Evolutionary conservation across 305 asterid species (phyloP), one percentile per base, ranked within the genome.

Genomic region (Fraxinus angustifolia): DNA sequence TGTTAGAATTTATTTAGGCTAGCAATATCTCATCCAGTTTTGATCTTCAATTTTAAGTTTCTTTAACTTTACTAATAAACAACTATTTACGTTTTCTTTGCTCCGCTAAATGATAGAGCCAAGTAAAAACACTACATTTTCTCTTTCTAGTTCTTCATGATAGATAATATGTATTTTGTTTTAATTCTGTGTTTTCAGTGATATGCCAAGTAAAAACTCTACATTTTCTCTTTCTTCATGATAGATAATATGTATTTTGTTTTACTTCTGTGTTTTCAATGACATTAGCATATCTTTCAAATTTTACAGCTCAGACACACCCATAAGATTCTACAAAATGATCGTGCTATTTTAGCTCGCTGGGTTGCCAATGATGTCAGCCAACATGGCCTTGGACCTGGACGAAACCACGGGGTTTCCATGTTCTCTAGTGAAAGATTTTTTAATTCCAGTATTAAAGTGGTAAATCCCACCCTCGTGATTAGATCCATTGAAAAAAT

Each of bases 271-370:
- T 83, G 73, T 62, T 36, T 50, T 76, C 31, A 42, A 23, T 75
- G 75, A 68, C 53, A 72, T 40, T 71, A 19, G 23, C 36, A 31
- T 75, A 58, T 80, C 82, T 70, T 82, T 87, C 26, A 30, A 65
- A 4, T 1, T 70, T 79, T 85, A 68, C 99, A 96, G 99, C 78
- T 96, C 68, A 88, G 85, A 50, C 88, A 77, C 84, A 80, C 91
- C 78, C 87, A 89, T 23, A 88, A 82, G 72, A 79, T 88, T 83
- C 78, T 91, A 80, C 91, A 88, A 77, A 84, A 82, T 79, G 94
- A 92, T 79, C 89, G 87, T 58, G 88, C 87, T 34, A 74, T 83
- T 58, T 78, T 84, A 34, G 74, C 79, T 62, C 93, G 92, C 84
- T 90, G 90, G 85, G 88, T 91, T 87, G 78, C 90, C 26, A 87